Evolutionary conservation across 2,329 filamentous ascomycete species (phyloP).

Genomic region (Lomentospora prolificans): DNA sequence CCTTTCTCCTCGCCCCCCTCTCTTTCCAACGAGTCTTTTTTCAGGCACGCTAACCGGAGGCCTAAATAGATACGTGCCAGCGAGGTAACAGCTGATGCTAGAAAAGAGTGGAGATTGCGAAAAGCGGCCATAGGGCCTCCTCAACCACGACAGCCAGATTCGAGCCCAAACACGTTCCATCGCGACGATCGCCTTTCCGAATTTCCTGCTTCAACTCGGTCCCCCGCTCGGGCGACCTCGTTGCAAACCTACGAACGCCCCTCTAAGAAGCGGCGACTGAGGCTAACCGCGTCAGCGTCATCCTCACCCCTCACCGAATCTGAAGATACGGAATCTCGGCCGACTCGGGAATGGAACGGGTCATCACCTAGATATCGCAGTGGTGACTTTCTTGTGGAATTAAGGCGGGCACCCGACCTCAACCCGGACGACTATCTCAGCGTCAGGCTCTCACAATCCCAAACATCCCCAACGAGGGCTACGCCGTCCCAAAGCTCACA

Average conservation of each 20-base stretch:
- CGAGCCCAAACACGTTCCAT: conserved; percentile 5
- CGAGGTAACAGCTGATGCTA: conserved; percentile 22
- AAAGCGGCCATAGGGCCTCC: conserved; percentile 12
- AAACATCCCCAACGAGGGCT: conserved; percentile 19
- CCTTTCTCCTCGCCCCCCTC: background rate
- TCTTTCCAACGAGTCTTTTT: background rate
- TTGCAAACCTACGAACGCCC: conserved; percentile 9
- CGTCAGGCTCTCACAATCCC: conserved; percentile 18
- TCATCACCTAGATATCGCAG: conserved; percentile 9
- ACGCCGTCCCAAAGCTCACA: background rate
- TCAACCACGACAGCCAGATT: background rate
- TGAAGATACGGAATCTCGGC: conserved; percentile 14
- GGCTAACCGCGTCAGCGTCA: conserved; percentile 16
- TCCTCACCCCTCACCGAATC: conserved; percentile 20
- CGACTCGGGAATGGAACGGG: conserved; percentile 12
- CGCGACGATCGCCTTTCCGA: conserved; percentile 4
- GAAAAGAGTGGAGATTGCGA: conserved; percentile 22
- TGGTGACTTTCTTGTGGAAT: conserved; percentile 18
- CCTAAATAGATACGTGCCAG: conserved; percentile 8
- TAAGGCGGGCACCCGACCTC: conserved; percentile 21
- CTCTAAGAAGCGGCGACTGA: conserved; percentile 15
- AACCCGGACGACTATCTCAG: conserved; percentile 26
- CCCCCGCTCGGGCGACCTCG: background rate
- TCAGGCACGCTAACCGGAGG: conserved; percentile 13
- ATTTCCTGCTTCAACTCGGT: conserved; percentile 4